Evolutionary conservation across 257 asterid genomes (phyloP).

Genomic region (Linderniella brevidens): DNA sequence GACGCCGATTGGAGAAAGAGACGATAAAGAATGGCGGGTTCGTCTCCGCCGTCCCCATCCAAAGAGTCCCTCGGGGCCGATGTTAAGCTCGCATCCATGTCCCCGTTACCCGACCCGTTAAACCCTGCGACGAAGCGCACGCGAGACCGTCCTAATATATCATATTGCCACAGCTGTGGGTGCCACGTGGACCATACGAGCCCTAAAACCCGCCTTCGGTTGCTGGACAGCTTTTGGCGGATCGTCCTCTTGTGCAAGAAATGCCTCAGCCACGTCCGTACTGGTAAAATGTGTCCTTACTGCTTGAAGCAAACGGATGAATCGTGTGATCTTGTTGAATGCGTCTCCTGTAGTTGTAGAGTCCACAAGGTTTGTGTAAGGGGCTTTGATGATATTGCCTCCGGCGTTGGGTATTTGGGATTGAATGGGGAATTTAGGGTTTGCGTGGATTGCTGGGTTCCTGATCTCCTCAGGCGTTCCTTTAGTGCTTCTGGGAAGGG

Average conservation of each 20-base stretch:
- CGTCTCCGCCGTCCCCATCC: constrained; percentile 15
- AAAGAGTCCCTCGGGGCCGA: constrained; percentile 20
- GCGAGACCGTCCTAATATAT: constrained; percentile 57
- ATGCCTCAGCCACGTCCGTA: constrained; percentile 29
- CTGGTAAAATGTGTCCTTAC: constrained; percentile 49
- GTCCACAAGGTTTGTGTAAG: constrained; percentile 45
- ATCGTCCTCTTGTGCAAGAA: constrained; percentile 60
- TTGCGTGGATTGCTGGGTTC: constrained; percentile 96
- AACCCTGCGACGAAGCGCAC: constrained; percentile 32
- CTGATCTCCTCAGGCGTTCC: constrained; percentile 43
- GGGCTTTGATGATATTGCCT: constrained; percentile 38
- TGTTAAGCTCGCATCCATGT: constrained; percentile 10
- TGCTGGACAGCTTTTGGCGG: constrained; percentile 75
- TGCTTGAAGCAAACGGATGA: constrained; percentile 37
- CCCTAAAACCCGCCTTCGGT: constrained; percentile 62
- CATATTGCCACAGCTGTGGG: constrained; percentile 70
- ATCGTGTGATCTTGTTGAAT: constrained; percentile 24
- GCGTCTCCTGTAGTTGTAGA: constrained; percentile 34
- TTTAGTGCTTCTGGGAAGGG: constrained; percentile 17
- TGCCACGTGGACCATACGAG: constrained; percentile 36
- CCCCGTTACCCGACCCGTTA: constrained; percentile 7
- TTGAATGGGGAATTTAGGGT: constrained; percentile 19
- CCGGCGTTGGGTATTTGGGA: constrained; percentile 37
- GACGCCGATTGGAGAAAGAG: not conserved
- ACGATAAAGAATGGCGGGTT: constrained; percentile 13